phyloP scores from a whole-genome alignment of 2,329 filamentous ascomycete genomes.

The Aspergillus eucalypticola region DNA sequence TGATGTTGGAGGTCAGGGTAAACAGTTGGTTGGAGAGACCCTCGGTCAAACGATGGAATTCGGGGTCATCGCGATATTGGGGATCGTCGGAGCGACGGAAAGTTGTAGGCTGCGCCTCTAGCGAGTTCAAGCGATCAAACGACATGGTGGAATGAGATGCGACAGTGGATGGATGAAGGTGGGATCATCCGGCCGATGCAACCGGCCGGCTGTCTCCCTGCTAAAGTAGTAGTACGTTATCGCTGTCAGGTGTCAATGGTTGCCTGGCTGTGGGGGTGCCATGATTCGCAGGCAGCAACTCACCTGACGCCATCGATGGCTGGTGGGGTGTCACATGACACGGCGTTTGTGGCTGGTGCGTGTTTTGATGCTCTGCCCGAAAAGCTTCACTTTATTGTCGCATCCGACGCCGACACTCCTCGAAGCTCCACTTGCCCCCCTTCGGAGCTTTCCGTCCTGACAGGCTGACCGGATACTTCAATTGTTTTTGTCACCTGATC shows the following conservation, averaged over 20 bases:
- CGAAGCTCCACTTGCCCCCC: constrained; percentile 1
- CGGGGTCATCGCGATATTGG: constrained; percentile 85
- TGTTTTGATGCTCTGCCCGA: constrained; percentile 39
- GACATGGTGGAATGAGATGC: constrained; percentile 63
- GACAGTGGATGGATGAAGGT: constrained; percentile 9
- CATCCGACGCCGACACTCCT: constrained; percentile 16
- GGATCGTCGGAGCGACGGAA: constrained; percentile 69
- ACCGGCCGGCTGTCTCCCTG: neutral
- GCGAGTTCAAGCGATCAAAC: constrained; percentile 79
- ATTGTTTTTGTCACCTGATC: constrained; percentile 10
- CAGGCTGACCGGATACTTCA: neutral
- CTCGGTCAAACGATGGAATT: constrained; percentile 80
- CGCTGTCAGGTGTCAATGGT: neutral
- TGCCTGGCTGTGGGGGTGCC: constrained; percentile 25
- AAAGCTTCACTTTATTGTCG: constrained; percentile 28
- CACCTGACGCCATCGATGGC: constrained; percentile 29
- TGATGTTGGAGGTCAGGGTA: constrained; percentile 82
- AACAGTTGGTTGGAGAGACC: constrained; percentile 87
- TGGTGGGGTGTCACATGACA: constrained; percentile 29
- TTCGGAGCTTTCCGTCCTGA: neutral
- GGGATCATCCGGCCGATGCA: constrained; percentile 14
- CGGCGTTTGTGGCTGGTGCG: constrained; percentile 24
- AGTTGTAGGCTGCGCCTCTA: constrained; percentile 76
- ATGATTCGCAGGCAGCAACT: constrained; percentile 28
- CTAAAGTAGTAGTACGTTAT: neutral